A percentile compares a stretch with the other conserved stretches of the same genome.
Conservation (phyloP, 768 basidiomycete genomes). For the Phlebiopsis gigantea region DNA sequence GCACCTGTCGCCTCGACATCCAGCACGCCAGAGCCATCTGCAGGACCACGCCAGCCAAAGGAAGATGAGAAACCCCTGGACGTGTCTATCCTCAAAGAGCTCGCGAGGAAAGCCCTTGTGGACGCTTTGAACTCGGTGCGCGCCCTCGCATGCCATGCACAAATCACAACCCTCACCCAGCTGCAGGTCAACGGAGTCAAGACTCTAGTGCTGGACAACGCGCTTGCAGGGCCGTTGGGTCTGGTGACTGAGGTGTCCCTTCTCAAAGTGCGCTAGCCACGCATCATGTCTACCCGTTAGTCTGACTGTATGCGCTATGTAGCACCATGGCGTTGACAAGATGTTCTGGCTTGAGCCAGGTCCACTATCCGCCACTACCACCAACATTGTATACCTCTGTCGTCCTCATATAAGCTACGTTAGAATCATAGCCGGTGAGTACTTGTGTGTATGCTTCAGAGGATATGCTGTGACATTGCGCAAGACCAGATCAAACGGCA, state of each 20-base stretch:
- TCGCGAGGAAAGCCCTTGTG: constrained; percentile 74
- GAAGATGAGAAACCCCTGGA: constrained; percentile 43
- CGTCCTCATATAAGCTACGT: constrained; percentile 81
- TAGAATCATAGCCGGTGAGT: constrained; percentile 87
- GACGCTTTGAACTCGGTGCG: constrained; percentile 79
- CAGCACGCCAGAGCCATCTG: constrained; percentile 32
- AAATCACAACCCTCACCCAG: not conserved
- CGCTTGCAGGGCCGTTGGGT: constrained; percentile 86
- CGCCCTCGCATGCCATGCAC: not conserved
- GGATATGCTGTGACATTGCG: constrained; percentile 23
- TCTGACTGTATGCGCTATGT: not conserved
- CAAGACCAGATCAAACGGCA: constrained; percentile 91
- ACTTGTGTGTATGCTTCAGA: not conserved
- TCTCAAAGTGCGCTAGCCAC: constrained; percentile 61
- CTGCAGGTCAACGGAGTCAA: constrained; percentile 85
- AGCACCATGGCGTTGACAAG: constrained; percentile 99
- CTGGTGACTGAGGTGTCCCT: constrained; percentile 92
- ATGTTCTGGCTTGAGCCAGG: constrained; percentile 99
- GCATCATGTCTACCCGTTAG: not conserved
- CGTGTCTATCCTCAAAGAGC: constrained; percentile 65
- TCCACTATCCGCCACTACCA: constrained; percentile 72
- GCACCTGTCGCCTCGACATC: constrained; percentile 20
- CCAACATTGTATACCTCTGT: constrained; percentile 91
- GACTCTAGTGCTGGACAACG: constrained; percentile 89
- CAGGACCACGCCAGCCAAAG: constrained; percentile 24